phyloP scores from a whole-genome alignment of 73 alveolate genomes.

The Paramecium biaurelia region DNA sequence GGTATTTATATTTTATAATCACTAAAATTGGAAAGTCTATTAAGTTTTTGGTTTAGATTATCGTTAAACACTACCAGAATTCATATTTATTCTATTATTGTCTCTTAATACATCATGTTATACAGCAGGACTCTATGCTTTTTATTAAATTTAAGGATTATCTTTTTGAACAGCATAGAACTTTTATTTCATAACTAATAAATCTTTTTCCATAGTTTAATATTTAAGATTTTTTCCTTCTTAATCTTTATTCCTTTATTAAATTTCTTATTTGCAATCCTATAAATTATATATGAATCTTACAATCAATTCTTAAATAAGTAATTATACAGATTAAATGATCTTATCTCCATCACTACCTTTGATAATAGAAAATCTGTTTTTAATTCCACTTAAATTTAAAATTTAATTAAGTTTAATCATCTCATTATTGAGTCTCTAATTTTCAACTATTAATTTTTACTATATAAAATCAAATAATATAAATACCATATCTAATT shows the following conservation, averaged over 20 bases:
- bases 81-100: neutral
- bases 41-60: neutral
- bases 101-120: constrained; percentile 14
- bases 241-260: constrained; percentile 24
- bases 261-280: constrained; percentile 51
- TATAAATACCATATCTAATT: neutral
- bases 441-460: constrained; percentile 8
- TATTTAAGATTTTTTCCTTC: constrained; percentile 20
- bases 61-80: neutral
- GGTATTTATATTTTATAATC: neutral
- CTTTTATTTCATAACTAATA: constrained; percentile 30
- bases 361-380: constrained; percentile 32
- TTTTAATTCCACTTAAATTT: constrained; percentile 32
- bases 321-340: neutral
- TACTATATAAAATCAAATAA: neutral
- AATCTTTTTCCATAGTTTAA: constrained; percentile 43
- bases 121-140: constrained; percentile 45
- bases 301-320: constrained; percentile 39
- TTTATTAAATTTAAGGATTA: neutral
- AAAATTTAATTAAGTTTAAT: constrained; percentile 11
- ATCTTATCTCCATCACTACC: constrained; percentile 54
- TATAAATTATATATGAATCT: neutral
- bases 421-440: constrained; percentile 33
- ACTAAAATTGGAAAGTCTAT: constrained; percentile 4
- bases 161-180: neutral